Conservation (phyloP, 345 rosid genomes). For the Durio zibethinus region DNA sequence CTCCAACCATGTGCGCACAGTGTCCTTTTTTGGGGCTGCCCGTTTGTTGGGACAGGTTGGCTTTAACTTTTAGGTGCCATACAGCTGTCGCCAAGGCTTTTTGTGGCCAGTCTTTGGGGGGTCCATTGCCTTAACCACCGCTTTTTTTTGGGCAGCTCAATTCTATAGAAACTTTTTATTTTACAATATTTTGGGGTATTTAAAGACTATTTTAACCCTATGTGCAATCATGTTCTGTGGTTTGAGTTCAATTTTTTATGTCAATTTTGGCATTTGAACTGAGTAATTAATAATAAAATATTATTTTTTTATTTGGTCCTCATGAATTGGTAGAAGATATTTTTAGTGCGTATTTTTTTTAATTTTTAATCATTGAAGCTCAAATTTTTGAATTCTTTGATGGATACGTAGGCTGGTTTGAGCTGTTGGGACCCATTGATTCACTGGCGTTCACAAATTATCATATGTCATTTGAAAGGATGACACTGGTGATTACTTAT, state of each 20-base stretch:
- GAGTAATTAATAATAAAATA: background rate
- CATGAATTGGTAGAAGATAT: background rate
- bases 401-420: background rate
- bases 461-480: background rate
- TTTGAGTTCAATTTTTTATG: background rate
- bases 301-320: background rate
- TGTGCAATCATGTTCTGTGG: background rate
- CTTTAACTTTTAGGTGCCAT: slow-evolving; percentile 1
- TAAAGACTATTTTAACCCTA: background rate
- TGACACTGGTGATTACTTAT: background rate
- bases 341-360: background rate
- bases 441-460: slow-evolving; percentile 9
- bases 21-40: background rate
- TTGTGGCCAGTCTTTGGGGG: background rate
- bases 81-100: slow-evolving; percentile 14
- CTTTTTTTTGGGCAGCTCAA: background rate
- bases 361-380: background rate
- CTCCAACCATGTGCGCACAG: background rate
- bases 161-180: background rate
- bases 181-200: background rate
- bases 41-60: slow-evolving; percentile 16
- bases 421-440: background rate
- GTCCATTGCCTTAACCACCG: background rate
- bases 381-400: background rate
- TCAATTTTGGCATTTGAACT: background rate